Conservation (phyloP, 192 early-diverging fungal species). For the Gonapodya prolifera region DNA sequence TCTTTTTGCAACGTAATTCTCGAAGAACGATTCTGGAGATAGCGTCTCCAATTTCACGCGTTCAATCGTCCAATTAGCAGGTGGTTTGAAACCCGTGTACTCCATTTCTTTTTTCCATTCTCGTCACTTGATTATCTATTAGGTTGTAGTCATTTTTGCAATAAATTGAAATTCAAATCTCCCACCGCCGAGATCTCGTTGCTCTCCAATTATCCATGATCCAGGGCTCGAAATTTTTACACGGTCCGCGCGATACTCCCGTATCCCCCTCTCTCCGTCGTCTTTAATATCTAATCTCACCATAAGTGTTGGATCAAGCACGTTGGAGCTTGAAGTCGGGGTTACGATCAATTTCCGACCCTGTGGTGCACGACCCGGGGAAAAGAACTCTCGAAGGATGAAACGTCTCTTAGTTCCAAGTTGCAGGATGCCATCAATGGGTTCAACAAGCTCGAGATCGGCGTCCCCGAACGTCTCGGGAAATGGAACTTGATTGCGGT, state of each 20-base stretch:
- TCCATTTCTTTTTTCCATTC: not conserved
- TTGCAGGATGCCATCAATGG: not conserved
- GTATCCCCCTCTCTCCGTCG: not conserved
- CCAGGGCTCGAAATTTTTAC: not conserved
- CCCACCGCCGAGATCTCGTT: not conserved
- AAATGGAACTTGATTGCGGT: not conserved
- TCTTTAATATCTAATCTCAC: not conserved
- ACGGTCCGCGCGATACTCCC: not conserved
- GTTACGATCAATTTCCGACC: not conserved
- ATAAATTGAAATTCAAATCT: not conserved
- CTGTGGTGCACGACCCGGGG: not conserved
- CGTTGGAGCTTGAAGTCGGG: not conserved
- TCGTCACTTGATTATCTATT: not conserved
- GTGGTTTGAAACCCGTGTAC: slow-evolving; percentile 32
- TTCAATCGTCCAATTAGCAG: slow-evolving; percentile 16
- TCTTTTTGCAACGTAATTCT: slow-evolving; percentile 25
- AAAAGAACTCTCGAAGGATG: not conserved
- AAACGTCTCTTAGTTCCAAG: not conserved
- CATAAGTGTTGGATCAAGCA: not conserved
- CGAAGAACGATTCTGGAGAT: slow-evolving; percentile 22
- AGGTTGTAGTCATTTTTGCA: not conserved
- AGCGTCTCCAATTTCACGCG: slow-evolving; percentile 12
- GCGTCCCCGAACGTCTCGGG: not conserved
- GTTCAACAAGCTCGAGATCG: not conserved
- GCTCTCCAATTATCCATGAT: not conserved